Conservation (phyloP, 805 yeast species). For the Schwanniomyces occidentalis region DNA sequence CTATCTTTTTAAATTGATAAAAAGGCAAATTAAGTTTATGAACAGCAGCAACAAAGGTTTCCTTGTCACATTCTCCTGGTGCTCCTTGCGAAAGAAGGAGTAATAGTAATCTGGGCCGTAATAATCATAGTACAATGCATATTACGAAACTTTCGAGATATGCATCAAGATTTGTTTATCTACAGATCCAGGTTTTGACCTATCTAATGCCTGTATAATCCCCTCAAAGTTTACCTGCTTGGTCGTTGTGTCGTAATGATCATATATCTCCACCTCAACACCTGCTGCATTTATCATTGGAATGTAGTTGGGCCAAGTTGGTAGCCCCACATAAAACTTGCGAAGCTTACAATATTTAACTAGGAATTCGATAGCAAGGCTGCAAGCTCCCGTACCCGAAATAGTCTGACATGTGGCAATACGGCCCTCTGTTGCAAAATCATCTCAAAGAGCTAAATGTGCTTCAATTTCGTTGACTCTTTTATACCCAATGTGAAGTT, state of each 20-base stretch:
- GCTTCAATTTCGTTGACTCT: slow-evolving; percentile 22
- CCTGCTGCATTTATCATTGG: slow-evolving; percentile 80
- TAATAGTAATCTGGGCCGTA: slow-evolving; percentile 63
- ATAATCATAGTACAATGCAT: slow-evolving; percentile 67
- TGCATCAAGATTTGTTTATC: no score
- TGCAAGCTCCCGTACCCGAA: slow-evolving; percentile 93
- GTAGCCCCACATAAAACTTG: slow-evolving; percentile 73
- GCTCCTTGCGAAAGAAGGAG: slow-evolving; percentile 59
- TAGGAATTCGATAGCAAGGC: slow-evolving; percentile 80
- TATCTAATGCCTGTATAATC: no score
- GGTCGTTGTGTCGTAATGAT: slow-evolving; percentile 76
- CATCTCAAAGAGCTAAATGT: slow-evolving; percentile 18
- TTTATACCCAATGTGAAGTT: slow-evolving; percentile 2
- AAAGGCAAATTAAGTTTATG: slow-evolving; percentile 20
- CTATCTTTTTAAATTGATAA: slow-evolving; percentile 43
- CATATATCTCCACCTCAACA: slow-evolving; percentile 58
- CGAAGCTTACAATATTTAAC: slow-evolving; percentile 54
- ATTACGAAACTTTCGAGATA: no score
- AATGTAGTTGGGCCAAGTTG: slow-evolving; percentile 93
- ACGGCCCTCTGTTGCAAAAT: slow-evolving; percentile 46
- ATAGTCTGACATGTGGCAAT: slow-evolving; percentile 85
- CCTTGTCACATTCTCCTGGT: slow-evolving; percentile 40
- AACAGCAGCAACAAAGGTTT: slow-evolving; percentile 37
- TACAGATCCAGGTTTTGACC: no score
- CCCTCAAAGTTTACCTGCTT: no score